Conservation (phyloP, 2,329 filamentous ascomycete species). For the Annulohypoxylon truncatum region DNA sequence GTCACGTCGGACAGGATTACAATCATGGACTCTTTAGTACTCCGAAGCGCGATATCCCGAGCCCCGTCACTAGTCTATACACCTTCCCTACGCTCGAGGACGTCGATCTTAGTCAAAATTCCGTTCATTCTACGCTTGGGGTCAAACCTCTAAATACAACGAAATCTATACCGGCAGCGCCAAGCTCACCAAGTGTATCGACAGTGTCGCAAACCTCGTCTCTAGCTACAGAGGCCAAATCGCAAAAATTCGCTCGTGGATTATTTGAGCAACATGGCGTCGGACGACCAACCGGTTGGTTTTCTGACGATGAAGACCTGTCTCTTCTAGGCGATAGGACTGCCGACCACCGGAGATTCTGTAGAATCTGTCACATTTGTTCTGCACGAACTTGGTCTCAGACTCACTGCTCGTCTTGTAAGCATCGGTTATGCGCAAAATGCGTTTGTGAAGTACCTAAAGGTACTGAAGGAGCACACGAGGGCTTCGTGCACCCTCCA, state of each 20-base stretch:
- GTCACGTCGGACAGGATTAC: constrained; percentile 33
- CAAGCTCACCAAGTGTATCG: constrained; percentile 20
- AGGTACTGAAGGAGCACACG: constrained; percentile 39
- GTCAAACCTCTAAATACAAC: constrained; percentile 11
- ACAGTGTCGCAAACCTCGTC: constrained; percentile 35
- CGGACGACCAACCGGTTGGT: constrained; percentile 59
- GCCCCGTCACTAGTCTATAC: constrained; percentile 7
- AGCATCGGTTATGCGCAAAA: constrained; percentile 62
- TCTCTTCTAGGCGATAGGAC: constrained; percentile 51
- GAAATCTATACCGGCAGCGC: constrained; percentile 2
- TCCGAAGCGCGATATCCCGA: constrained; percentile 2
- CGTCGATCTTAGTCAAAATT: not conserved
- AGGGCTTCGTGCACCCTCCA: constrained; percentile 39
- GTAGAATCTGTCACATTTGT: constrained; percentile 63
- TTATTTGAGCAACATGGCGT: constrained; percentile 62
- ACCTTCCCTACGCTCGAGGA: constrained; percentile 3
- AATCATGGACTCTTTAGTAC: constrained; percentile 31
- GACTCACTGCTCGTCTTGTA: constrained; percentile 60
- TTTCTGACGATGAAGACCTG: constrained; percentile 55
- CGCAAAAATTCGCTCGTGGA: constrained; percentile 58
- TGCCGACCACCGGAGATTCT: constrained; percentile 44
- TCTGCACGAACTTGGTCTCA: constrained; percentile 54
- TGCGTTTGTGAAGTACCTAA: constrained; percentile 55
- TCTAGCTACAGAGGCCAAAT: constrained; percentile 51
- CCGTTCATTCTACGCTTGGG: not conserved